phyloP scores from a whole-genome alignment of 1,139 yeast genomes.

The Kazachstania sp. region DNA sequence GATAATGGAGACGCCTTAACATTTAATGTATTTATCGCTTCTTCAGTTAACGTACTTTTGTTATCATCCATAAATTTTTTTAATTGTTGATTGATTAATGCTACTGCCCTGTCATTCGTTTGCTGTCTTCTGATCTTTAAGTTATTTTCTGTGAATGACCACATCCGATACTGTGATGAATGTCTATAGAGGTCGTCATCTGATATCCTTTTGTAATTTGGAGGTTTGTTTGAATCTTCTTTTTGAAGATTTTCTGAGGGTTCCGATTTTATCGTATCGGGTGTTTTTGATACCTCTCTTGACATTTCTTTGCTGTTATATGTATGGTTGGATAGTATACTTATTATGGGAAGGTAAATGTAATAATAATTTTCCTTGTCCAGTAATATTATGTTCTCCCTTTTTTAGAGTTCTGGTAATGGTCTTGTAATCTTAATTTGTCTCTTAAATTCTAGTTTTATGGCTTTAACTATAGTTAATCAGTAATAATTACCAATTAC shows the following conservation, averaged over 20 bases:
- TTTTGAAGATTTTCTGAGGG: neutral
- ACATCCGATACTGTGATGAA: slow-evolving; percentile 70
- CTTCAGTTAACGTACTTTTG: slow-evolving; percentile 28
- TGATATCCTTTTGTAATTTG: slow-evolving; percentile 34
- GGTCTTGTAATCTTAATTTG: too few species aligned
- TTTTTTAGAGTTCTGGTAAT: too few species aligned
- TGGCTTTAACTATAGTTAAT: too few species aligned
- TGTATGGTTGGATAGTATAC: too few species aligned
- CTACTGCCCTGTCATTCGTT: slow-evolving; percentile 48
- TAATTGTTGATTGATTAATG: slow-evolving; percentile 35
- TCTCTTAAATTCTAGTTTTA: too few species aligned
- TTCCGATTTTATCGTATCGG: neutral
- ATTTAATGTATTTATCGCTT: slow-evolving; percentile 32
- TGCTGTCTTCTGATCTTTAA: slow-evolving; percentile 40
- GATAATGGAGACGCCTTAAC: slow-evolving; percentile 44
- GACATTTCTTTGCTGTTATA: neutral
- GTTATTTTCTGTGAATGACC: slow-evolving; percentile 69
- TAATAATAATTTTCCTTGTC: too few species aligned
- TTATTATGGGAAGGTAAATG: too few species aligned
- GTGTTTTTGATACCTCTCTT: neutral
- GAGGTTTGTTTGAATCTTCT: slow-evolving; percentile 9
- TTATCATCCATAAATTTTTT: slow-evolving; percentile 30
- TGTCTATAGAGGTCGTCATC: slow-evolving; percentile 82
- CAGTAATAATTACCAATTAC: too few species aligned
- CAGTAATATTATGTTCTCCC: too few species aligned